Evolutionary conservation across 2,329 filamentous ascomycete species (phyloP).

Genomic region (Calonectria crousiana): DNA sequence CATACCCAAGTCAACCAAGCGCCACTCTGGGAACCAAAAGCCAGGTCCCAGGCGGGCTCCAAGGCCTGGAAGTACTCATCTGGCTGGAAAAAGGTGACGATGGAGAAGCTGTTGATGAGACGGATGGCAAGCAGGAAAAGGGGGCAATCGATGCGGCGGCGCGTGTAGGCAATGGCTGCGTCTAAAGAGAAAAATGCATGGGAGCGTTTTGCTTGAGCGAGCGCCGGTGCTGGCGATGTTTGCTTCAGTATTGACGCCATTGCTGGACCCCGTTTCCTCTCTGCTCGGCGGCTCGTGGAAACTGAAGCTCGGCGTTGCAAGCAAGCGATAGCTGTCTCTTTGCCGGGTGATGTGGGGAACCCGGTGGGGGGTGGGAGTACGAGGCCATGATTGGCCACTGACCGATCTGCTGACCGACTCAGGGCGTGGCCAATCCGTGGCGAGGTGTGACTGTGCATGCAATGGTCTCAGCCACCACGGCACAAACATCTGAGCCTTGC

Average conservation of each 20-base stretch:
- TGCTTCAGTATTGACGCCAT: constrained; percentile 29
- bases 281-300: background rate
- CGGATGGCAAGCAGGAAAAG: constrained; percentile 72
- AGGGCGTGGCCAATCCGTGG: background rate
- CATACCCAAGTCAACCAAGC: constrained; percentile 97
- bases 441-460: background rate
- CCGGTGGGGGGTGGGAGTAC: background rate
- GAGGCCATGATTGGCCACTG: constrained; percentile 15
- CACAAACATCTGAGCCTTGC: background rate
- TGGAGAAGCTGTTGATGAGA: constrained; percentile 80
- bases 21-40: constrained; percentile 81
- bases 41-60: constrained; percentile 92
- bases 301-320: background rate
- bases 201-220: background rate
- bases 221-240: background rate
- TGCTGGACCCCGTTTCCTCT: constrained; percentile 5
- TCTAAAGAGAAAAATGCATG: background rate
- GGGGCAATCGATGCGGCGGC: constrained; percentile 39
- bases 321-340: constrained; percentile 19
- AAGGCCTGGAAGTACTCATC: constrained; percentile 98
- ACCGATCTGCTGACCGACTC: background rate
- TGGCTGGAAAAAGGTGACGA: constrained; percentile 95
- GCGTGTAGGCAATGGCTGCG: constrained; percentile 32
- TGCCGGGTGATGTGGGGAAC: background rate
- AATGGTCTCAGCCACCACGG: background rate